These are phyloP conservation scores for Yamadazyma epiphylla DNA, from an alignment of 1,139 yeast species.

Conservation along the genomic window DNA sequence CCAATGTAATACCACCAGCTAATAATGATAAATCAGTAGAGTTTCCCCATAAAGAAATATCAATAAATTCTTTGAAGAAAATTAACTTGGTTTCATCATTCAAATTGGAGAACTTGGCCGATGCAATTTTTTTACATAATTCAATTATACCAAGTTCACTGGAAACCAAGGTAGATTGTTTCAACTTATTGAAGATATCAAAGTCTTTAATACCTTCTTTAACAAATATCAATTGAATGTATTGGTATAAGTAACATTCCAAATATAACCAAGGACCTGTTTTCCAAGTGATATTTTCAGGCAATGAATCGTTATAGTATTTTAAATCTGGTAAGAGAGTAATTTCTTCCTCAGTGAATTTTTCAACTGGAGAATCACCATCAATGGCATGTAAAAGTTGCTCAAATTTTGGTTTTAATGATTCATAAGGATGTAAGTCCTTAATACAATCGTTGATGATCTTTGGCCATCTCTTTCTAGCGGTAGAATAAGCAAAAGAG, in stretches of 20 bases:
- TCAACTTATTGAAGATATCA: constrained; percentile 71
- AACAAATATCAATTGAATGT: constrained; percentile 45
- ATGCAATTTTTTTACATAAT: constrained; percentile 68
- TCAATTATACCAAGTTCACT: constrained; percentile 80
- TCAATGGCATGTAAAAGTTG: constrained; percentile 34
- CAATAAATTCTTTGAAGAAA: constrained; percentile 76
- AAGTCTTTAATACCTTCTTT: constrained; percentile 45
- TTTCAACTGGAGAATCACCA: constrained; percentile 34
- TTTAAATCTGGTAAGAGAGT: constrained; percentile 39
- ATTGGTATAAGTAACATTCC: constrained; percentile 81
- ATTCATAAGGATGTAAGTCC: constrained; percentile 37
- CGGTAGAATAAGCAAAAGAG: constrained; percentile 82
- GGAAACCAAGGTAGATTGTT: constrained; percentile 69
- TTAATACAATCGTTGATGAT: constrained; percentile 65
- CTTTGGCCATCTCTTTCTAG: constrained; percentile 82
- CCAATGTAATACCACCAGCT: constrained; percentile 73
- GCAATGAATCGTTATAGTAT: constrained; percentile 44
- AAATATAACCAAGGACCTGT: constrained; percentile 91
- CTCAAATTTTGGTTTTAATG: constrained; percentile 20
- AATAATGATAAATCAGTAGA: constrained; percentile 91
- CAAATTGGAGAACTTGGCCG: constrained; percentile 24
- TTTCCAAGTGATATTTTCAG: constrained; percentile 56
- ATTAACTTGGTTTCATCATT: constrained; percentile 45
- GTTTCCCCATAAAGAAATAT: constrained; percentile 95
- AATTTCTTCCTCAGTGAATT: constrained; percentile 42